phyloP scores from a whole-genome alignment of 1,284 basidiomycete genomes.

The Ustilago loliicola region DNA sequence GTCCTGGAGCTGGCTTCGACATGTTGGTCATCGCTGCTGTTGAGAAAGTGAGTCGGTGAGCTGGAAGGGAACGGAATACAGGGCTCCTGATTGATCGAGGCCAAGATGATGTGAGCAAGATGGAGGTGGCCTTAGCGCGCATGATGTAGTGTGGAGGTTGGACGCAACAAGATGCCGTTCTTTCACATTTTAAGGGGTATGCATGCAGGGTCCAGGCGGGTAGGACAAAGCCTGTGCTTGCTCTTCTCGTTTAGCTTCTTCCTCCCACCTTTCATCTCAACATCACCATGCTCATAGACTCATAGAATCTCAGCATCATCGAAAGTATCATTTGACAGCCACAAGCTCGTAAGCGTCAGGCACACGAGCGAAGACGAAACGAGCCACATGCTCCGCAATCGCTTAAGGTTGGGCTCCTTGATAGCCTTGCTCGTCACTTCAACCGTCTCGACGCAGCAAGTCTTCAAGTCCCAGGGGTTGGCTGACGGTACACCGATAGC shows the following conservation, averaged over 20 bases:
- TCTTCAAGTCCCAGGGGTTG: background rate
- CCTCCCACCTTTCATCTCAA: constrained; percentile 3
- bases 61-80: background rate
- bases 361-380: background rate
- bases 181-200: background rate
- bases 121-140: constrained; percentile 4
- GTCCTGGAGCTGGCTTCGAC: constrained; percentile 49
- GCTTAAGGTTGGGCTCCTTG: constrained; percentile 50
- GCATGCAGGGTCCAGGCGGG: constrained; percentile 36
- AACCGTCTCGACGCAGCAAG: constrained; percentile 30
- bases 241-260: background rate
- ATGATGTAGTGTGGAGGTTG: constrained; percentile 28
- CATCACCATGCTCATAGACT: constrained; percentile 1
- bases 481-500: background rate
- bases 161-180: background rate
- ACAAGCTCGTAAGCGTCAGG: too few relatives aligned
- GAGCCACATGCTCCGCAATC: constrained; percentile 8
- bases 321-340: background rate
- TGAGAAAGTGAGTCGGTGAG: background rate
- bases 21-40: constrained; percentile 19
- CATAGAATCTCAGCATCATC: background rate
- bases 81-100: background rate
- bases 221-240: background rate
- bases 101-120: background rate
- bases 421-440: constrained; percentile 18